Evolutionary conservation across 108 stramenopile genomes (phyloP).

Genomic region (Asterionellopsis glacialis): DNA sequence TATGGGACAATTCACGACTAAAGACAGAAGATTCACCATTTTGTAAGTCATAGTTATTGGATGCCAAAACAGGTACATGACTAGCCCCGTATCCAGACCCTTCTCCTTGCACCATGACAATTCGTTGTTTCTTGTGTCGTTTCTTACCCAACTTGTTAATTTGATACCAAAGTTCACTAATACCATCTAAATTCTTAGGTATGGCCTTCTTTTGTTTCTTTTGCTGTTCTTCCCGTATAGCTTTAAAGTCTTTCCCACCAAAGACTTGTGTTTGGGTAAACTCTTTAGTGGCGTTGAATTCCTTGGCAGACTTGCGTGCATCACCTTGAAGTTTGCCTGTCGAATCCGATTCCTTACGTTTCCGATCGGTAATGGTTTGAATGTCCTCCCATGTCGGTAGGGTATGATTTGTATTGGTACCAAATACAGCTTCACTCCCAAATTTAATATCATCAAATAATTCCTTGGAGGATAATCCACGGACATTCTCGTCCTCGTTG

Average conservation of each 20-base stretch:
- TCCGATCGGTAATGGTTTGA: conserved; percentile 69
- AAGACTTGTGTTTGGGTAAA: conserved; percentile 37
- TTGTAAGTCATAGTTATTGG: conserved; percentile 59
- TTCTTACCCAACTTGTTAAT: conserved; percentile 37
- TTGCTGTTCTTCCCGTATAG: conserved; percentile 44
- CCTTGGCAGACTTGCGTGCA: conserved; percentile 18
- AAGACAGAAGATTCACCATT: conserved; percentile 60
- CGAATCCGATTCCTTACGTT: conserved; percentile 36
- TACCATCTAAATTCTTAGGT: conserved; percentile 30
- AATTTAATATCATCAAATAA: conserved; percentile 49
- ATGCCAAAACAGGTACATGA: conserved; percentile 49
- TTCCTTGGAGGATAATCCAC: conserved; percentile 60
- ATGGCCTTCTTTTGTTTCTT: conserved; percentile 21
- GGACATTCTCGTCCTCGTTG: conserved; percentile 50
- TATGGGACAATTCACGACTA: conserved; percentile 27
- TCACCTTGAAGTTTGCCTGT: conserved; percentile 42
- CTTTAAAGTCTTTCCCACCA: conserved; percentile 50
- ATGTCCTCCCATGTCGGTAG: conserved; percentile 73
- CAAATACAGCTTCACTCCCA: conserved; percentile 63
- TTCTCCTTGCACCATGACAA: conserved; percentile 36
- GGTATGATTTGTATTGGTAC: conserved; percentile 28
- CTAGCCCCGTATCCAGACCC: conserved; percentile 49
- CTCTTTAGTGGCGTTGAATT: conserved; percentile 49
- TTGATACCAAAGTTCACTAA: conserved; percentile 16
- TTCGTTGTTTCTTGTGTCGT: conserved; percentile 42